Conservation (phyloP, 2,329 filamentous ascomycete genomes). For the Juglanconis sp. region DNA sequence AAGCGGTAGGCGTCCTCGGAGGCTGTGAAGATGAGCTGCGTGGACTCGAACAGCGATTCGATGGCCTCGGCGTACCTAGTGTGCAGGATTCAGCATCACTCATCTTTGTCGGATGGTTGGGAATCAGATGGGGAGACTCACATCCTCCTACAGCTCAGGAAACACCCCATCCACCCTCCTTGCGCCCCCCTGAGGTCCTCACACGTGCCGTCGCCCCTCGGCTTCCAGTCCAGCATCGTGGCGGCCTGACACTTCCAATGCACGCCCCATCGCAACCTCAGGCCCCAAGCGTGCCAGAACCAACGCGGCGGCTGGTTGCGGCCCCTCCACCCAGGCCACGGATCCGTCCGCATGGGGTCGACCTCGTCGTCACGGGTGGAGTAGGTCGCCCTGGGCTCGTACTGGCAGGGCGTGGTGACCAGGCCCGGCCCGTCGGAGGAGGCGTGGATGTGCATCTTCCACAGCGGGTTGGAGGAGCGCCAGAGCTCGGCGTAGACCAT, state of each 20-base stretch:
- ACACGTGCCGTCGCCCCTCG: constrained; percentile 9
- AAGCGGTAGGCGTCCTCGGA: constrained; percentile 24
- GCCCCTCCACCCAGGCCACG: constrained; percentile 15
- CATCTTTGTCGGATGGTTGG: background rate
- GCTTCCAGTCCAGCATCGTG: constrained; percentile 21
- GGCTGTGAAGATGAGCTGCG: constrained; percentile 25
- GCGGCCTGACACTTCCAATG: constrained; percentile 26
- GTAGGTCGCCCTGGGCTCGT: background rate
- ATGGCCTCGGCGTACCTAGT: constrained; percentile 23
- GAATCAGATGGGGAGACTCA: constrained; percentile 11
- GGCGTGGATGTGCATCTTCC: constrained; percentile 16
- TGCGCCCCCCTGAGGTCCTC: background rate
- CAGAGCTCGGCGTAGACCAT: constrained; percentile 19
- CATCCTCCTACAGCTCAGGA: constrained; percentile 24
- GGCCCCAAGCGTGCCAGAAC: constrained; percentile 24
- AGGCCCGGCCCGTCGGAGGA: constrained; percentile 4
- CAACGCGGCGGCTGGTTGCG: constrained; percentile 19
- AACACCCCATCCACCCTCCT: constrained; percentile 21
- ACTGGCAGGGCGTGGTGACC: constrained; percentile 7
- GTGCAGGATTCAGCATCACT: background rate
- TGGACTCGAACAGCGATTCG: constrained; percentile 22
- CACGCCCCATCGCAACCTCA: constrained; percentile 22
- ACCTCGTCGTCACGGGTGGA: constrained; percentile 6
- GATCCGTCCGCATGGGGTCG: constrained; percentile 15
- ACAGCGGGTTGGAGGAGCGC: constrained; percentile 5